These are phyloP conservation scores for Coemansia sp. DNA, from an alignment of 192 early-diverging fungal genomes.

Conservation along the genomic window DNA sequence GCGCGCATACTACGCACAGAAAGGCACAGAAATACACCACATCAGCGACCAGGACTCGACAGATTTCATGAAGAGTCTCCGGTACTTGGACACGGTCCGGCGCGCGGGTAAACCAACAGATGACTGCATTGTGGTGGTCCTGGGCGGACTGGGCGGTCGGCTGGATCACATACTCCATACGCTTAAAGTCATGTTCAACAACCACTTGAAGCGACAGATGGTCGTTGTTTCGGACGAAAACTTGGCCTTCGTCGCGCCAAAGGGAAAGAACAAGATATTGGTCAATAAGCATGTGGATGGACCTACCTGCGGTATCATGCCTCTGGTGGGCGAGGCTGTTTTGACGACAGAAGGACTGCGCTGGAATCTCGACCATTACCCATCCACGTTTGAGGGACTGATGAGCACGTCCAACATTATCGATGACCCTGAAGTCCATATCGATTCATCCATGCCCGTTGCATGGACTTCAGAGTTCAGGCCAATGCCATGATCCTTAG, in stretches of 20 bases:
- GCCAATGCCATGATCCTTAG: constrained; percentile 5
- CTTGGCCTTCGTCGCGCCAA: constrained; percentile 63
- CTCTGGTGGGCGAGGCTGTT: constrained; percentile 62
- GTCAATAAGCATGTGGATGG: constrained; percentile 69
- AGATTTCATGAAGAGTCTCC: constrained; percentile 90
- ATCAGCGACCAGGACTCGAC: constrained; percentile 67
- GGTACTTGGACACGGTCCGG: constrained; percentile 36
- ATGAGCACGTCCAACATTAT: constrained; percentile 87
- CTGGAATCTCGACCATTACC: constrained; percentile 69
- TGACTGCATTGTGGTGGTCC: constrained; percentile 65
- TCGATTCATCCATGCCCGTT: constrained; percentile 71
- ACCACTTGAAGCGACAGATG: constrained; percentile 57
- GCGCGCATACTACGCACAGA: constrained; percentile 63
- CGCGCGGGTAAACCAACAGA: constrained; percentile 6
- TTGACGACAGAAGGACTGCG: constrained; percentile 75
- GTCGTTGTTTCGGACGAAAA: constrained; percentile 72
- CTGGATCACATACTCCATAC: constrained; percentile 87
- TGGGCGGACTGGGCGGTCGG: constrained; percentile 82
- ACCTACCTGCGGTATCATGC: constrained; percentile 86
- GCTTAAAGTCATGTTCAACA: constrained; percentile 72
- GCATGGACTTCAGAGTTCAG: constrained; percentile 82
- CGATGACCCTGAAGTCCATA: constrained; percentile 53
- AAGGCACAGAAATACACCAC: constrained; percentile 5
- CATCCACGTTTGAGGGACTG: constrained; percentile 68
- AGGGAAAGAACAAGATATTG: constrained; percentile 64